phyloP scores from a whole-genome alignment of 495 filamentous ascomycete species.

The Cryomyces antarcticus region DNA sequence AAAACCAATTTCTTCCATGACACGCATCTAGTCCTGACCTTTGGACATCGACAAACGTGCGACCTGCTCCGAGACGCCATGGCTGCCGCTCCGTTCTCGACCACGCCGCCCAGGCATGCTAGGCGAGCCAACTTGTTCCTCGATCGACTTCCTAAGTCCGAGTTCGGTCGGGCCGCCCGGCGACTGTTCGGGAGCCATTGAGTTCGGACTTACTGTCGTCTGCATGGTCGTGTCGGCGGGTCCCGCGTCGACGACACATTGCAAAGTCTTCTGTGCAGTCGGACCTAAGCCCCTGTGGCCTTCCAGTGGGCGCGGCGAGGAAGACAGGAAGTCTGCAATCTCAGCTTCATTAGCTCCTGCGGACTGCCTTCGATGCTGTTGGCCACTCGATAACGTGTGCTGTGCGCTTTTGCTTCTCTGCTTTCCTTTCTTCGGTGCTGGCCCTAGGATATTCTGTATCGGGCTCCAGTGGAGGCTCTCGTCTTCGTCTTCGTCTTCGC shows the following conservation, averaged over 20 bases:
- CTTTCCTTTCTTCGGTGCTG: conserved; percentile 1
- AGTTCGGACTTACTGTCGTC: background rate
- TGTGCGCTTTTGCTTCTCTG: conserved; percentile 1
- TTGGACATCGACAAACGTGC: conserved; percentile 5
- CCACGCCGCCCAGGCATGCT: background rate
- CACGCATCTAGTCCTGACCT: too few species aligned
- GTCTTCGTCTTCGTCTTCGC: conserved; percentile 14
- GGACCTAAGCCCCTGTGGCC: conserved; percentile 6
- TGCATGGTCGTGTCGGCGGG: background rate
- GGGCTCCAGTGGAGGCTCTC: conserved; percentile 10
- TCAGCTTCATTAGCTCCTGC: conserved; percentile 10
- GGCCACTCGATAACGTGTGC: conserved; percentile 2
- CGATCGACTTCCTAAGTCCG: conserved; percentile 11
- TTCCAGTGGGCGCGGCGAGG: conserved; percentile 6
- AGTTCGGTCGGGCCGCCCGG: conserved; percentile 1
- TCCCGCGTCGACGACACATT: background rate
- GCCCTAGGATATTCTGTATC: conserved; percentile 11
- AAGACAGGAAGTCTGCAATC: conserved; percentile 14
- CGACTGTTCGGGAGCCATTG: conserved; percentile 2
- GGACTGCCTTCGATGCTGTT: background rate
- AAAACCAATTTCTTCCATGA: too few species aligned
- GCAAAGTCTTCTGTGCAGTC: background rate
- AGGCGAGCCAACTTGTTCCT: conserved; percentile 4
- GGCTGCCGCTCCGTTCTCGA: conserved; percentile 7
- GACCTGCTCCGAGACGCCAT: conserved; percentile 8